Evolutionary conservation across 2,329 filamentous ascomycete genomes (phyloP), one percentile per base, ranked within the genome.

Genomic region (Aureobasidium sp.): DNA sequence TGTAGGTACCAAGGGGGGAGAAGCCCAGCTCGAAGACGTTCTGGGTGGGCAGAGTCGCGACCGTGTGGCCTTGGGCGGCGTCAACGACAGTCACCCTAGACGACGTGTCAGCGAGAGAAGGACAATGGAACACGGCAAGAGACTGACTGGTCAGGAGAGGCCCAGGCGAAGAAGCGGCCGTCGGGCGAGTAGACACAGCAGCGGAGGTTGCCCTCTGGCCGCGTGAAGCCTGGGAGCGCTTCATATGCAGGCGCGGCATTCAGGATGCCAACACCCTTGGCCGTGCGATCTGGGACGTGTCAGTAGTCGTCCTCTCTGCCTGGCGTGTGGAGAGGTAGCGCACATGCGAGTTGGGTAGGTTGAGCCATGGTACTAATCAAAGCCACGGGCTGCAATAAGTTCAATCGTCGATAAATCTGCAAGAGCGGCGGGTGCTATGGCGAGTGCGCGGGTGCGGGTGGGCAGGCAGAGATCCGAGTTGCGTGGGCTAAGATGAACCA

Each of bases 111-210:
- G 63, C 66, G 49, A 42, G 31, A 2, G 3, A 17, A 37, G 9
- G 39, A 53, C 25, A 55, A 25, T 37, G 61, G 47, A 55, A 44
- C 59, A 62, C 58, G 29, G 25, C 55, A 69, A 79, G 14, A 67
- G 78, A 85, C 84, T 20, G 2, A 58, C 55, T 81, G 78, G 70
- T 96, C 91, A 66, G 87, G 88, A 66, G 90, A 90, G 68, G 93
- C 92, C 88, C 90, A 99, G 66, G 91, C 92, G 78, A 97, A 95
- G 81, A 92, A 99, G 73, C 89, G 90, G 74, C 94, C 93, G 77
- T 94, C 96, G 63, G 91, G 89, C 66, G 94, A 97, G 81, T 99
- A 99, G 71, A 86, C 86, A 82, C 89, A 95, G 81, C 91, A 97
- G 76, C 94, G 89, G 72, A 96, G 84, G 79, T 93, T 96, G 74